A percentile compares a stretch with the other conserved stretches of the same genome.
Conservation (phyloP, 345 rosid genomes). For the Salix caprea region DNA sequence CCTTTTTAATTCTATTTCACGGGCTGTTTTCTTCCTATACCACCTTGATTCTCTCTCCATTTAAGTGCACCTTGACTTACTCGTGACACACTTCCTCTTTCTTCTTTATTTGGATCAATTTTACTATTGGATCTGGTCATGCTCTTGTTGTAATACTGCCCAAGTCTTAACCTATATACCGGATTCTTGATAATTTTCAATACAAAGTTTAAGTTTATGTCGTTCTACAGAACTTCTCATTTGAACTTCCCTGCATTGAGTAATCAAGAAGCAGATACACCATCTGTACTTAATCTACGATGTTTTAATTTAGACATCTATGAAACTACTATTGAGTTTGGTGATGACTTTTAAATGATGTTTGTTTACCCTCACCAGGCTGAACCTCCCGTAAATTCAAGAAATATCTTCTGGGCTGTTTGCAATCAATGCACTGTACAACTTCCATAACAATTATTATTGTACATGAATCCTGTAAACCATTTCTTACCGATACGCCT, state of each 20-base stretch:
- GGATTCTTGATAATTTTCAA: neutral
- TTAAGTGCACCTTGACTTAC: neutral
- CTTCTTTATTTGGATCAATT: neutral
- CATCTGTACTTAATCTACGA: neutral
- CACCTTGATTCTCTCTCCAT: neutral
- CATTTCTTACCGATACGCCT: neutral
- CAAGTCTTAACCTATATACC: neutral
- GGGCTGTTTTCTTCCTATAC: neutral
- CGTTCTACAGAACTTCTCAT: neutral
- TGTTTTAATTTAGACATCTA: neutral
- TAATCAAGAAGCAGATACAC: neutral
- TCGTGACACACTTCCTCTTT: neutral
- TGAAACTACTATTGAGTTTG: neutral
- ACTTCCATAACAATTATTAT: neutral
- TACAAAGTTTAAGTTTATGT: neutral
- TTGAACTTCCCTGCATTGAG: neutral
- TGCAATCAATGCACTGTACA: neutral
- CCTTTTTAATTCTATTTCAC: neutral
- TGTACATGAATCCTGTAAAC: slow-evolving; percentile 5
- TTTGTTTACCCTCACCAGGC: slow-evolving; percentile 2
- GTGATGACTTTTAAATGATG: neutral
- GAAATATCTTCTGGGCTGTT: neutral
- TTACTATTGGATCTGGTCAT: neutral
- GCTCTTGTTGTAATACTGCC: neutral
- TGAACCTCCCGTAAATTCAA: neutral